Evolutionary conservation across 2,329 filamentous ascomycete genomes (phyloP).

Genomic region (Talaromyces albobiverticillius): DNA sequence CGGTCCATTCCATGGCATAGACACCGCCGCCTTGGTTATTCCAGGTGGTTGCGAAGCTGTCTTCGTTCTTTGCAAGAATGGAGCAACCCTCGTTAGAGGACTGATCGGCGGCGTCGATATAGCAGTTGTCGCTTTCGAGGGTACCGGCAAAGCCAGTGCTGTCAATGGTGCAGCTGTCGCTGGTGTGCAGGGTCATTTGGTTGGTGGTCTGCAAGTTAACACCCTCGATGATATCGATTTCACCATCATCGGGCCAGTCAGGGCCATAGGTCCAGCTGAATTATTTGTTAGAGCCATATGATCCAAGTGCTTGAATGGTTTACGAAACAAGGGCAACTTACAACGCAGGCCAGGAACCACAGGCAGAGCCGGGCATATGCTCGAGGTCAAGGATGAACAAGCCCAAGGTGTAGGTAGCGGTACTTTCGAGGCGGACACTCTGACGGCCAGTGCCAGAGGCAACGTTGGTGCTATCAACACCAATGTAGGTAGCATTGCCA

Average conservation of each 20-base stretch:
- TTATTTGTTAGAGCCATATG: not conserved
- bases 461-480: constrained; percentile 62
- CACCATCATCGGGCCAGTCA: constrained; percentile 68
- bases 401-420: constrained; percentile 61
- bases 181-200: constrained; percentile 67
- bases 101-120: constrained; percentile 45
- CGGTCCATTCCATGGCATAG: constrained; percentile 75
- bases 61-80: constrained; percentile 57
- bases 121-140: constrained; percentile 56
- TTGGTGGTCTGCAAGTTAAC: constrained; percentile 63
- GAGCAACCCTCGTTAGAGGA: constrained; percentile 57
- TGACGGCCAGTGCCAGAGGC: constrained; percentile 60
- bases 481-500: constrained; percentile 59
- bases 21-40: constrained; percentile 68
- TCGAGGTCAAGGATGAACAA: constrained; percentile 69
- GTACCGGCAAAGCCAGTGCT: constrained; percentile 49
- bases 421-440: constrained; percentile 70
- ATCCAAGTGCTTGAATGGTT: no score
- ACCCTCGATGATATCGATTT: constrained; percentile 79
- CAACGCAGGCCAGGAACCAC: constrained; percentile 71
- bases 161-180: constrained; percentile 56
- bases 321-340: constrained; percentile 32
- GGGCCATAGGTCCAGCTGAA: constrained; percentile 57
- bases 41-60: constrained; percentile 53
- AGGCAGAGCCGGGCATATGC: constrained; percentile 70